Evolutionary conservation across 2,329 filamentous ascomycete species (phyloP), one percentile per base, ranked within the genome.

Genomic region (Bipolaris cookei): DNA sequence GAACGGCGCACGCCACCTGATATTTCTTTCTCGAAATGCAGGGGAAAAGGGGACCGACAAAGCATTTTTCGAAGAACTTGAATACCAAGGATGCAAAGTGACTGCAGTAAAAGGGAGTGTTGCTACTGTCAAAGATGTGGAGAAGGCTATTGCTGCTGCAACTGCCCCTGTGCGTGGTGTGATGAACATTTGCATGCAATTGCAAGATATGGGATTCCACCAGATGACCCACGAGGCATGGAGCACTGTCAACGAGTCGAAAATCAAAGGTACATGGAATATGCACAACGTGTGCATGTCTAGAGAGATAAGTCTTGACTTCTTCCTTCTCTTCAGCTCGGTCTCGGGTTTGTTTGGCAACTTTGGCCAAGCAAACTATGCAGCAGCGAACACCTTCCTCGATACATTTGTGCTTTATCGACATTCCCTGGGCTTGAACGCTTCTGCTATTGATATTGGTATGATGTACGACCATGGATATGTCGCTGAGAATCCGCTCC

Each of bases 401-500:
- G 38, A 41, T 10, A 3, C 38, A 2, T 41, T 41, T 23, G 38
- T 21, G 3, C 38, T 21, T 21, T 41, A 41, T 21, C 10, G 38
- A 10, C 35, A 41, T 8, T 20, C 11, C 2, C 49, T 43, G 2
- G 59, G 62, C 7, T 52, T 68, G 2, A 73, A 79, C 3, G 3
- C 81, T 79, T 80, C 74, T 3, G 25, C 54, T 0, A 41, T 88
- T 1, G 80, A 87, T 62, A 73, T 88, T 11, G 84, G 83, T 0
- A 79, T 79, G 2, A 78, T 88, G 11, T 68, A 72, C 1, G 79
- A 58, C 10, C 41, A 65, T 2, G 80, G 81, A 0, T 76, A 73
- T 51, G 59, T 81, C 1, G 13, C 37, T 3, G n/a, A 61, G 14
- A 37, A 37, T 16, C 34, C 34, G 34, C 34, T 37, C 2, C 0